phyloP scores from a whole-genome alignment of 1,284 basidiomycete genomes.

The Anthracocystis panici-leucophaei region DNA sequence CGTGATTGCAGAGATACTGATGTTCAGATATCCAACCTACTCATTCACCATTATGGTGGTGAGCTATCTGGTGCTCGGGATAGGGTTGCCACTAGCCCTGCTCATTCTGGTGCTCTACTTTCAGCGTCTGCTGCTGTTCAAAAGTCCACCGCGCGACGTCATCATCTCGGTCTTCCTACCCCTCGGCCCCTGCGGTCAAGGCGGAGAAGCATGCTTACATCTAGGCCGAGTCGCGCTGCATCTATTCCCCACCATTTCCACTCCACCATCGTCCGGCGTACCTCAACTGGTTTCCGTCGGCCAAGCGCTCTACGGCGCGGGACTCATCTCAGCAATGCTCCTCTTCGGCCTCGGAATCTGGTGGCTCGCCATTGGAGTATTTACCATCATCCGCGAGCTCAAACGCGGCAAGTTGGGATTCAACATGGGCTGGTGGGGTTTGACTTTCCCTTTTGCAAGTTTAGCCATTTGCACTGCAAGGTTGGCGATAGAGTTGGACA shows the following conservation, averaged over 20 bases:
- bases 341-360: constrained; percentile 59
- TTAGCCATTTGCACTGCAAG: constrained; percentile 52
- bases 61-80: constrained; percentile 55
- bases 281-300: constrained; percentile 49
- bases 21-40: constrained; percentile 47
- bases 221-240: constrained; percentile 46
- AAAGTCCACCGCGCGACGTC: constrained; percentile 56
- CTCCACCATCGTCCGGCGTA: constrained; percentile 32
- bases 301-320: constrained; percentile 59
- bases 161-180: constrained; percentile 62
- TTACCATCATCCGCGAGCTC: constrained; percentile 52
- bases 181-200: constrained; percentile 61
- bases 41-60: constrained; percentile 57
- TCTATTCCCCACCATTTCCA: constrained; percentile 55
- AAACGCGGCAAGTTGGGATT: constrained; percentile 48
- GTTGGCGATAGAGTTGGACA: constrained; percentile 56
- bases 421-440: constrained; percentile 62
- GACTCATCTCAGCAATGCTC: constrained; percentile 54
- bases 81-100: constrained; percentile 58
- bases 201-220: constrained; percentile 60
- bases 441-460: constrained; percentile 56
- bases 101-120: constrained; percentile 62
- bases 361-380: constrained; percentile 55
- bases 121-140: constrained; percentile 60
- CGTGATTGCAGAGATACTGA: constrained; percentile 52